Percentiles rank a stretch among this genome's conserved stretches.
These are phyloP conservation scores for Huiozyma sinensis DNA, from an alignment of 805 yeast species.

Conservation along the genomic window DNA sequence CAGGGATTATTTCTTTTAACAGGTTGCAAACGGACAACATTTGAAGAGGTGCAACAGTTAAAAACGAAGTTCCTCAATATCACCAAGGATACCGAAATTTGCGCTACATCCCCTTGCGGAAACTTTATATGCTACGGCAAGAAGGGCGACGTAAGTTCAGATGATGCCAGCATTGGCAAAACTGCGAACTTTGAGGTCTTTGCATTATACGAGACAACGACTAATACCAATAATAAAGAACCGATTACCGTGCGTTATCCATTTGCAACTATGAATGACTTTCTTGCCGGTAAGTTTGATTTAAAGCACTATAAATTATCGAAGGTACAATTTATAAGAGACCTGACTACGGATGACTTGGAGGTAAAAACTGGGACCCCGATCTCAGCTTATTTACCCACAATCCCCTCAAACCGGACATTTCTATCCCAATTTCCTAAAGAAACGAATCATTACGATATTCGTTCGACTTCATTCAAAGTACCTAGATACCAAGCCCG, in stretches of 20 bases:
- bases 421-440: too few relatives aligned
- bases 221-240: not conserved
- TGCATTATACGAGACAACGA: conserved; percentile 4
- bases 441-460: too few relatives aligned
- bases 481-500: not conserved
- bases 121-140: conserved; percentile 17
- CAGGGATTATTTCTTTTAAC: not conserved
- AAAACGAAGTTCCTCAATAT: conserved; percentile 11
- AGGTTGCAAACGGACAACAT: not conserved
- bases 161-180: conserved; percentile 1
- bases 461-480: too few relatives aligned
- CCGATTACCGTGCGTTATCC: conserved; percentile 3
- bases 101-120: conserved; percentile 11
- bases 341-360: not conserved
- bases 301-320: not conserved
- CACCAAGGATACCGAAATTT: conserved; percentile 13
- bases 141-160: not conserved
- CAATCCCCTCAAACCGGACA: too few relatives aligned
- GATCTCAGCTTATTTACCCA: too few relatives aligned
- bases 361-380: too few relatives aligned
- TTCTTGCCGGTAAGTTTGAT: not conserved
- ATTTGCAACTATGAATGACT: conserved; percentile 2
- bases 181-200: conserved; percentile 17
- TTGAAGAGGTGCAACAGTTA: conserved; percentile 1
- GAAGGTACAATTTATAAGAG: not conserved